Base-by-base conservation (phyloP, 2,329 filamentous ascomycete species). In the Neofusicoccum kwambonambiense region DNA sequence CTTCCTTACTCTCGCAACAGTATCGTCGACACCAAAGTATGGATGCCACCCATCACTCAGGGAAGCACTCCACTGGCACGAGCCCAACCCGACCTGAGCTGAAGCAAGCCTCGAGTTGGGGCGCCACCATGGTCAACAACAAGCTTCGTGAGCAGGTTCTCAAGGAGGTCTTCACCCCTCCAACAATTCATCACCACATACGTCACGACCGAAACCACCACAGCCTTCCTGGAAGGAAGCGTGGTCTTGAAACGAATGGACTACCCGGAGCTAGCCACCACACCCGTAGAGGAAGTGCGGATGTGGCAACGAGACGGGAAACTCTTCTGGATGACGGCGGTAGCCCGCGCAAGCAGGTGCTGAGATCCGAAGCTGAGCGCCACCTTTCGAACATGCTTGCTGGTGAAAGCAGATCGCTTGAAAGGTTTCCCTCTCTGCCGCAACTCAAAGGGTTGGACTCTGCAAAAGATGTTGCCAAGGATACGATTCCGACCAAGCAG, bases 41-140 rank as follows among this genome's bases (percentile, higher is more conserved):
- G n/a, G 68, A 72, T 45, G 72, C 71, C 12, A 34, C 64, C 34
- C 35, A 56, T 31, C 61, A 22, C 15, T 27, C 58, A 68, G 50
- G 71, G 31, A 60, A 52, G 15, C 6, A 64, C 2, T 68, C 68
- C 19, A 35, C 71, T 47, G 68, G 69, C 39, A 66, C 65, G 12
- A 74, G 67, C 45, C 69, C 70, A 3, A 64, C 68, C 5, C 72
- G 81, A 45, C 80, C 80, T 34, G 69, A 81, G 34, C 78, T 83
- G 51, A 82, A 80, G 58, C 81, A 83, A 54, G 79, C 81, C 39
- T 78, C 81, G 56, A 88, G 85, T 67, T 97, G 94, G 93, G 93
- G 94, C 7, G 92, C 93, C 15, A 97, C 93, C 0, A 93, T 90
- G 22, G 91, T 97, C 65, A 98, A 98, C 74, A 90, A 91, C 71